Evolutionary conservation across 2,329 filamentous ascomycete genomes (phyloP), one percentile per base, ranked within the genome.

Genomic region (Colletotrichum graminicola): DNA sequence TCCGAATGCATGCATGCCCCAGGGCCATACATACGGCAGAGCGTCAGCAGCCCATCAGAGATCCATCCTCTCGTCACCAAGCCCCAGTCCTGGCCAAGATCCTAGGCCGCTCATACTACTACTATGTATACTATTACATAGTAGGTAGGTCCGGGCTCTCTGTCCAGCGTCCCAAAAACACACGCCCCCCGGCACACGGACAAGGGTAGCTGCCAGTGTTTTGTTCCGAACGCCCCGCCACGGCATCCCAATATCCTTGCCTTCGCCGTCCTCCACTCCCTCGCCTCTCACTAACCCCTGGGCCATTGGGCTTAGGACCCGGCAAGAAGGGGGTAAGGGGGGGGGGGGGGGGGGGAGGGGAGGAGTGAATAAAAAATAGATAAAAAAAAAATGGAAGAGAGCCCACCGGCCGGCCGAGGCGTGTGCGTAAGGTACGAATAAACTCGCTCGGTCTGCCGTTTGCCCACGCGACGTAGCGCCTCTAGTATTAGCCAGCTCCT

Each of bases 121-220:
- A 41, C 39, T 39, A 6, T 6, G 5, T 11, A 11, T 10, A 2
- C 7, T 11, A 41, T 5, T 41, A 18, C 39, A 5, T 18, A 16
- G 39, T 41, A 43, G 32, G 55, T 43, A 63, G 59, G 45, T 51
- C 61, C 65, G 43, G 64, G 67, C 43, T 32, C 45, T 71, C 49
- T 62, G 56, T 67, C 52, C 57, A 36, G 47, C 18, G 60, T 41
- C 59, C 68, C 47, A 72, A 41, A 59, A 68, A 59, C 65, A 68
- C 65, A 72, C 69, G 47, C 69, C 68, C 68, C 68, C 69, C 69
- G 55, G 59, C 60, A 69, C 67, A 72, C 70, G 61, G 70, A 71
- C 67, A 72, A 71, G 70, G 70, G 70, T 72, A 72, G 66, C 70
- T 72, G 70, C 70, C 70, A 70, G 61, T 66, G 70, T 72, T 72